Conservation (phyloP, 1,284 basidiomycete genomes). For the Trametes versicolor region DNA sequence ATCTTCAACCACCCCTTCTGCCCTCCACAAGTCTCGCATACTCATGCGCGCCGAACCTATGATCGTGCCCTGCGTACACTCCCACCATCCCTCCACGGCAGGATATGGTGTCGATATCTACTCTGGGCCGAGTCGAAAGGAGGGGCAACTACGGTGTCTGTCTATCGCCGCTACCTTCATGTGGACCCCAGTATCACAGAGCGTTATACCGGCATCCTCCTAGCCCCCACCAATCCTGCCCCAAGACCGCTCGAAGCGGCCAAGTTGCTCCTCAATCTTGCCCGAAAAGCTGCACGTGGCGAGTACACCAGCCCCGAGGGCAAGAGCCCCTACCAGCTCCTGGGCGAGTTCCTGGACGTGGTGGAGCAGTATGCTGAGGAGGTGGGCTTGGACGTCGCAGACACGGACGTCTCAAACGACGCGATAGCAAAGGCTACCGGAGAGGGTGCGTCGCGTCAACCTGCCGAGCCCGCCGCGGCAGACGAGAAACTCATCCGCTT, state of each 20-base stretch:
- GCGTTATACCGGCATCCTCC: constrained; percentile 82
- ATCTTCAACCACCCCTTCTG: constrained; percentile 93
- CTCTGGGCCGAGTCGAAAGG: constrained; percentile 91
- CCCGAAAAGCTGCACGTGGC: constrained; percentile 85
- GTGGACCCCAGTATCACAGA: constrained; percentile 90
- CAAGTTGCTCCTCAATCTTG: constrained; percentile 88
- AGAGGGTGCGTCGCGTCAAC: constrained; percentile 41
- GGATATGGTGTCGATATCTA: constrained; percentile 96
- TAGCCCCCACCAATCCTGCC: constrained; percentile 69
- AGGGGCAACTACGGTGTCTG: constrained; percentile 85
- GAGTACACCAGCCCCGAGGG: constrained; percentile 91
- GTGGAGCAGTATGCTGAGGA: constrained; percentile 93
- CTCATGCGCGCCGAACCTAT: constrained; percentile 93
- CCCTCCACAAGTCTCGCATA: constrained; percentile 85
- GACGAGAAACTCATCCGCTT: constrained; percentile 78
- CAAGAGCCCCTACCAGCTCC: constrained; percentile 95
- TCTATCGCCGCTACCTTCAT: constrained; percentile 92
- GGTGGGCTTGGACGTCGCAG: constrained; percentile 90
- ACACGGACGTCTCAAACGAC: constrained; percentile 63
- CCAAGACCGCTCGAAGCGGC: constrained; percentile 94
- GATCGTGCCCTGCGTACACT: constrained; percentile 95
- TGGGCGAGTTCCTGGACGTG: constrained; percentile 93
- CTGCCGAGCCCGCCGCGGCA: constrained; percentile 56
- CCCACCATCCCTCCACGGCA: constrained; percentile 92
- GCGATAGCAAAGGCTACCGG: constrained; percentile 50